Percentiles rank a stretch among this genome's conserved stretches.
Evolutionary conservation across 2,329 filamentous ascomycete species (phyloP).

Genomic region (Leptosphaerulina australis): DNA sequence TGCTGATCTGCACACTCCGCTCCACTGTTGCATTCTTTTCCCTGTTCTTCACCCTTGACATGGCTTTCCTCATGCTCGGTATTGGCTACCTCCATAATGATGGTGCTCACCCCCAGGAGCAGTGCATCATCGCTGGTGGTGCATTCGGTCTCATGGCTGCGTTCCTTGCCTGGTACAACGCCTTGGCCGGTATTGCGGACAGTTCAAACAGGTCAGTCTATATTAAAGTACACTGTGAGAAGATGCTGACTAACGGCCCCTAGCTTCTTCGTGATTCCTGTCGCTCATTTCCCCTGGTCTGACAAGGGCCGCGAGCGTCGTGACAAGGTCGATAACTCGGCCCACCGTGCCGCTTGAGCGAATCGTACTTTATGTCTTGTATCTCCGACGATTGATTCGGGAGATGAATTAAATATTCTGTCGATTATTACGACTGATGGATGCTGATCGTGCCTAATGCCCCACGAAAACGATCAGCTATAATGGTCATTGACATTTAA

Average conservation of each 20-base stretch:
- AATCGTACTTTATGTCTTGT: neutral
- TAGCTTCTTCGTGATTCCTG: constrained; percentile 92
- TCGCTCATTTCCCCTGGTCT: constrained; percentile 95
- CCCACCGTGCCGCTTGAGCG: constrained; percentile 15
- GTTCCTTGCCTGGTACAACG: constrained; percentile 62
- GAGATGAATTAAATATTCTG: neutral
- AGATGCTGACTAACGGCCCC: constrained; percentile 17
- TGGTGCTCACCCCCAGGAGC: constrained; percentile 49
- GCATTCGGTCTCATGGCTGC: constrained; percentile 60
- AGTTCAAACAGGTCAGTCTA: constrained; percentile 55
- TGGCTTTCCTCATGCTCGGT: constrained; percentile 64
- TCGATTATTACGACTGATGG: constrained; percentile 6
- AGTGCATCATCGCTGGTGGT: constrained; percentile 59
- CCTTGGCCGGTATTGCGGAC: constrained; percentile 62
- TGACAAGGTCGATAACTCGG: constrained; percentile 51
- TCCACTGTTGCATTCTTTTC: constrained; percentile 65
- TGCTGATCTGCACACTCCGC: constrained; percentile 62
- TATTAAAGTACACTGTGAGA: neutral
- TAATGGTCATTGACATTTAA: constrained; percentile 1
- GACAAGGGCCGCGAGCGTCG: constrained; percentile 50
- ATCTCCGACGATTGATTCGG: constrained; percentile 13
- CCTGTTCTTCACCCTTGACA: constrained; percentile 63
- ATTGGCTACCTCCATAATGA: constrained; percentile 59
- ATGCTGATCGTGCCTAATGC: constrained; percentile 12
- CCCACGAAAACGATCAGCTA: constrained; percentile 7